Percentiles rank a stretch among this genome's conserved stretches.
Conservation (phyloP, 208 protist genomes). For the Trypanosomatidae sp. region DNA sequence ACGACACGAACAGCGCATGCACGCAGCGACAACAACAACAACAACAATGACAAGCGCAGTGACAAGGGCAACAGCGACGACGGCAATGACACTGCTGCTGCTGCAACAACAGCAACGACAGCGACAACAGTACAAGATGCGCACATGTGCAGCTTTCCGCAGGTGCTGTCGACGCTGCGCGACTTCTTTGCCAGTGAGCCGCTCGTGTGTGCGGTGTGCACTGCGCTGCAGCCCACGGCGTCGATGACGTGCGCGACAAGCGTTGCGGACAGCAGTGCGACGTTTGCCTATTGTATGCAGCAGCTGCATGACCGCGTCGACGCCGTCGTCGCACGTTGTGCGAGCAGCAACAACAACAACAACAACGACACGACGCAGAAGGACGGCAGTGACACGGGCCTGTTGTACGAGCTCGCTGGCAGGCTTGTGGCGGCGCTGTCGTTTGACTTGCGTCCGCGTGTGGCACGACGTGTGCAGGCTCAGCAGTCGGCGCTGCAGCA, state of each 20-base stretch:
- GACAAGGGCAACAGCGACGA: neutral
- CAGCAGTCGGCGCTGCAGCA: slow-evolving; percentile 21
- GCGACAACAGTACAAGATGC: neutral
- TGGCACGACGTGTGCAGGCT: slow-evolving; percentile 27
- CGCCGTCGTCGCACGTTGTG: slow-evolving; percentile 7
- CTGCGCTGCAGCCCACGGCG: slow-evolving; percentile 13
- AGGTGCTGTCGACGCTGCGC: slow-evolving; percentile 32
- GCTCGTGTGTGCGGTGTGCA: slow-evolving; percentile 42
- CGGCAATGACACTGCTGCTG: neutral
- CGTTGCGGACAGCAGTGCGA: slow-evolving; percentile 31
- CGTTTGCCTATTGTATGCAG: slow-evolving; percentile 69
- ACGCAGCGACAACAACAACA: no score
- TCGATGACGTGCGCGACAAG: slow-evolving; percentile 14
- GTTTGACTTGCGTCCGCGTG: slow-evolving; percentile 18
- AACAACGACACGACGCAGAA: neutral
- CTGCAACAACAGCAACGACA: neutral
- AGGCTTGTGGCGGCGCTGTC: slow-evolving; percentile 8
- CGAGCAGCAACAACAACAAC: slow-evolving; percentile 1
- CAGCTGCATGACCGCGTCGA: slow-evolving; percentile 40
- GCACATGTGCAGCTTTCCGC: slow-evolving; percentile 13
- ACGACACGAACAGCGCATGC: no score
- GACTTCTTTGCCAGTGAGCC: slow-evolving; percentile 51
- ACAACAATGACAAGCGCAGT: neutral
- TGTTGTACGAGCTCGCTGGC: slow-evolving; percentile 23
- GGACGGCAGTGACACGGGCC: slow-evolving; percentile 5